phyloP scores from a whole-genome alignment of 2,329 filamentous ascomycete species.

The Penicillium polonicum region DNA sequence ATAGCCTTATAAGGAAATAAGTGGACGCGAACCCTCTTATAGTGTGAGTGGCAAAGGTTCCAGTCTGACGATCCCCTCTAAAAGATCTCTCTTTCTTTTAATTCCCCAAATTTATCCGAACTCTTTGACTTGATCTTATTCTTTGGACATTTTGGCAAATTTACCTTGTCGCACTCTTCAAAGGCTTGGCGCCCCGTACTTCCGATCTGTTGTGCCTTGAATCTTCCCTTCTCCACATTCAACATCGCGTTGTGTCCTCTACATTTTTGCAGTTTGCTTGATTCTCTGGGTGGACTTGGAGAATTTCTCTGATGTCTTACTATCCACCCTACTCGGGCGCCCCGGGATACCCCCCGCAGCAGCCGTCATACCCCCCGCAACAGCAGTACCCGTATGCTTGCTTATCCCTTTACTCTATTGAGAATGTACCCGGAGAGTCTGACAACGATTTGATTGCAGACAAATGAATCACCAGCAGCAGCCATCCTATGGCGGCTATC shows the following conservation, averaged over 20 bases:
- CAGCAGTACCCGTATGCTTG: constrained; percentile 43
- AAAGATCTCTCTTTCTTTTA: background rate
- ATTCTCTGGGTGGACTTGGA: background rate
- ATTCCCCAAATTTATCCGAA: background rate
- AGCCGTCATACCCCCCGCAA: constrained; percentile 41
- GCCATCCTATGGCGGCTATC: constrained; percentile 39
- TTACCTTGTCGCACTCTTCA: background rate
- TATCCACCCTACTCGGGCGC: constrained; percentile 61
- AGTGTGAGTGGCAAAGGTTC: constrained; percentile 13
- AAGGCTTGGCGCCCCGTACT: constrained; percentile 21
- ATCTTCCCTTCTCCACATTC: constrained; percentile 26
- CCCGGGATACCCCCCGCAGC: constrained; percentile 55
- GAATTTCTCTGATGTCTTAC: constrained; percentile 55
- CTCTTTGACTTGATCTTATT: background rate
- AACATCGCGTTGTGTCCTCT: constrained; percentile 9
- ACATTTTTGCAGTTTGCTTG: constrained; percentile 8
- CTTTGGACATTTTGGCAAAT: background rate
- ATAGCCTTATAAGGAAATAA: constrained; percentile 12
- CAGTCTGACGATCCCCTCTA: background rate
- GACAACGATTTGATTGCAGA: constrained; percentile 19
- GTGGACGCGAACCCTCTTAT: background rate
- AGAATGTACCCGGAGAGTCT: background rate
- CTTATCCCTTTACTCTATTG: constrained; percentile 14
- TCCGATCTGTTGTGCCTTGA: constrained; percentile 20
- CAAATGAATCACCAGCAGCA: constrained; percentile 38